These are phyloP conservation scores for Schwanniomyces sp. DNA, from an alignment of 805 yeast species.

Conservation along the genomic window DNA sequence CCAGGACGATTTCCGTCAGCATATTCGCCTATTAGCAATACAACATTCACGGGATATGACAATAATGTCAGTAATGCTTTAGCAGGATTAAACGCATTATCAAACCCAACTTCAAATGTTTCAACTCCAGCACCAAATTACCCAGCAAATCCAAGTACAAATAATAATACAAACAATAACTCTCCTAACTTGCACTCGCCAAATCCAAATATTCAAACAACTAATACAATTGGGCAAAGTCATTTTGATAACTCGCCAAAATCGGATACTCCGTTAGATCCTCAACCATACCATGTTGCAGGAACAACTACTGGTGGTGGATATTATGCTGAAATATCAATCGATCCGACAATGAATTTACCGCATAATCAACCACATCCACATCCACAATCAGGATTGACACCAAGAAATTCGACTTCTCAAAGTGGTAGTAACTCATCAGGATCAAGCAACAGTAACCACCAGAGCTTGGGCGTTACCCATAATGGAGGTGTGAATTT, in stretches of 20 bases:
- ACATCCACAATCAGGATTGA: conserved; percentile 22
- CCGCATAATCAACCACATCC: conserved; percentile 42
- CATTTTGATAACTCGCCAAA: conserved; percentile 24
- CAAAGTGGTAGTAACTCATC: not conserved
- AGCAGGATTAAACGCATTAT: conserved; percentile 45
- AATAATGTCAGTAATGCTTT: conserved; percentile 40
- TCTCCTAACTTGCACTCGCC: conserved; percentile 22
- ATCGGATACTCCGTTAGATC: conserved; percentile 14
- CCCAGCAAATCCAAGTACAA: conserved; percentile 7
- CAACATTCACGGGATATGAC: conserved; percentile 42
- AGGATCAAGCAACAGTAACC: conserved; percentile 1
- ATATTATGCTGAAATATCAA: conserved; percentile 42
- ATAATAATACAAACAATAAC: conserved; percentile 13
- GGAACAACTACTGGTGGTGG: conserved; percentile 13
- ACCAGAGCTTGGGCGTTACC: conserved; percentile 18
- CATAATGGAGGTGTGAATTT: conserved; percentile 22
- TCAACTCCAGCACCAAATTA: conserved; percentile 26
- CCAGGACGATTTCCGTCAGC: conserved; percentile 22
- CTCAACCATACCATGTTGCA: conserved; percentile 5
- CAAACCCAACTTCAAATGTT: conserved; percentile 30
- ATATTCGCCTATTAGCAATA: conserved; percentile 33
- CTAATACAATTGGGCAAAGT: not conserved
- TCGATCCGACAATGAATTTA: conserved; percentile 46
- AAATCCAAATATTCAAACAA: conserved; percentile 8
- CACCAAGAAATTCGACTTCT: conserved; percentile 31